Evolutionary conservation across 163 green algal genomes (phyloP).

Genomic region (Scenedesmus sp.): DNA sequence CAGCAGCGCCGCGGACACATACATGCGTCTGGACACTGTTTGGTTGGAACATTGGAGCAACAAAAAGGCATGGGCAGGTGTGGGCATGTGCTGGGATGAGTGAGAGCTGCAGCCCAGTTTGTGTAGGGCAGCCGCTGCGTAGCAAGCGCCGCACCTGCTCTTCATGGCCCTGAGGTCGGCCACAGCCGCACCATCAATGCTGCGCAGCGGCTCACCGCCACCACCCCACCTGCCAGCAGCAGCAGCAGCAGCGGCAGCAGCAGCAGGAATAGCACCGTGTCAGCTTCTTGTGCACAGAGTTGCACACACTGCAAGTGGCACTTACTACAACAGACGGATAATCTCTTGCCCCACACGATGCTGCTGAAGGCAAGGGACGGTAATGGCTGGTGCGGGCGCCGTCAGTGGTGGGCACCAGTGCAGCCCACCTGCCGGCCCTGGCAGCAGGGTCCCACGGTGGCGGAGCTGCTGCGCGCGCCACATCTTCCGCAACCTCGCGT

Average conservation of each 20-base stretch:
- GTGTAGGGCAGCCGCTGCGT: background rate
- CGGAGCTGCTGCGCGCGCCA: conserved; percentile 32
- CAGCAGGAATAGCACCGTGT: background rate
- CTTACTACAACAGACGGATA: background rate
- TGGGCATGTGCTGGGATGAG: too few species aligned
- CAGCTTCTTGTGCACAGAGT: background rate
- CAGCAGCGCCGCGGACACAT: background rate
- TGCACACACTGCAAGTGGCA: too few species aligned
- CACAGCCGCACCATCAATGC: conserved; percentile 45
- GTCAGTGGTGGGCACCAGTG: too few species aligned
- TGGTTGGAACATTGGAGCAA: too few species aligned
- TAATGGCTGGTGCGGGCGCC: background rate
- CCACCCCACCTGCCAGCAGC: conserved; percentile 36
- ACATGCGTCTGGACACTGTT: too few species aligned
- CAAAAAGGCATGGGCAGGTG: too few species aligned
- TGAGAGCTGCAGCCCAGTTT: background rate
- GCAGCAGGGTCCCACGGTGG: conserved; percentile 56
- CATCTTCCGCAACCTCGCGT: conserved; percentile 37
- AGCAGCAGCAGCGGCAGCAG: background rate
- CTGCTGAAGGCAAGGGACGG: background rate
- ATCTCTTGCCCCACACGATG: background rate
- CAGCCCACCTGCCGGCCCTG: conserved; percentile 11
- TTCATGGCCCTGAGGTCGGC: conserved; percentile 45
- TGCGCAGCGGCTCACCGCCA: conserved; percentile 46
- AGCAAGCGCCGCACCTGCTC: background rate